Percentiles rank a stretch among this genome's conserved stretches.
Conservation (phyloP, 2,329 filamentous ascomycete genomes). For the Pseudogymnoascus sp. region DNA sequence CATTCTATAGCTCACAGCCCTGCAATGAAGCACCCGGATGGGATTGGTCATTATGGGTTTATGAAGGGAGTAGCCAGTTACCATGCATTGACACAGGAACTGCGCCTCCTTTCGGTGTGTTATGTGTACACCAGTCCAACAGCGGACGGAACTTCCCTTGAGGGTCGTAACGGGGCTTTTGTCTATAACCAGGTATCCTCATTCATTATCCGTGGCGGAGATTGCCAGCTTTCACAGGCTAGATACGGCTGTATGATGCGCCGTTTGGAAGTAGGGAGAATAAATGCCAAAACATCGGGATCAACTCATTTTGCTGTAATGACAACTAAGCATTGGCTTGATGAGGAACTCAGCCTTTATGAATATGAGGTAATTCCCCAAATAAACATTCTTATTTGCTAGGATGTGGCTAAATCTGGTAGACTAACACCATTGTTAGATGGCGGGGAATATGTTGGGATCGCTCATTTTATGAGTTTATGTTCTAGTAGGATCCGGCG, state of each 20-base stretch:
- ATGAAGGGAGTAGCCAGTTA: neutral
- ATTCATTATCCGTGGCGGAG: neutral
- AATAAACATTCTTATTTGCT: neutral
- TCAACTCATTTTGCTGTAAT: neutral
- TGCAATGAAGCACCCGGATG: neutral
- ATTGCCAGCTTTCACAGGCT: neutral
- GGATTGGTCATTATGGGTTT: neutral
- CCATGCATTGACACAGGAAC: neutral
- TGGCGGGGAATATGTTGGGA: neutral
- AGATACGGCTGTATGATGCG: neutral
- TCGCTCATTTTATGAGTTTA: neutral
- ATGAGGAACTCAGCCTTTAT: neutral
- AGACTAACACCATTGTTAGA: neutral
- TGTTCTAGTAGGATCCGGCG: neutral
- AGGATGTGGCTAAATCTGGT: neutral
- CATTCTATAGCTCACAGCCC: neutral
- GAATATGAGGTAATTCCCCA: neutral
- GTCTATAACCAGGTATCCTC: neutral
- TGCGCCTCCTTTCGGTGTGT: neutral
- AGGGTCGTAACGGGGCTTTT: neutral
- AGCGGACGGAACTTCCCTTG: neutral
- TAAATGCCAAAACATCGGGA: neutral
- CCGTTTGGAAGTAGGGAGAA: neutral
- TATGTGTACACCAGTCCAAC: neutral
- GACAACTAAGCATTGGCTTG: neutral